Evolutionary conservation across 805 yeast species (phyloP).

Genomic region (Myxozyma neotropica): DNA sequence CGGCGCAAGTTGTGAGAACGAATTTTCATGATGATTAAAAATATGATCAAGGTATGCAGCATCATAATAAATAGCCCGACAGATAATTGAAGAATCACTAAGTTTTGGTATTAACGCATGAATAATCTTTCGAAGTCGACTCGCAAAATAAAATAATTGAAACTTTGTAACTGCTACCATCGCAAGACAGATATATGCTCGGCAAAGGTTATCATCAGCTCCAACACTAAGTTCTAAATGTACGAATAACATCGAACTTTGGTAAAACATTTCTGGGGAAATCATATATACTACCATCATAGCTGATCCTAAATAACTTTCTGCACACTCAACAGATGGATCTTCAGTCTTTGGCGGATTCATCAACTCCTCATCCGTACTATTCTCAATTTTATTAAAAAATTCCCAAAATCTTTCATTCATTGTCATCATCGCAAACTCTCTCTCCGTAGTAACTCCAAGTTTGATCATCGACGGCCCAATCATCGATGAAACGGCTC

Average conservation of each 20-base stretch:
- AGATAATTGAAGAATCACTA: conserved; percentile 10
- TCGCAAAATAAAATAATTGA: conserved; percentile 20
- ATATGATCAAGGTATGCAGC: conserved; percentile 17
- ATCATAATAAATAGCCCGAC: conserved; percentile 15
- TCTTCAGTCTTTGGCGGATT: conserved; percentile 1
- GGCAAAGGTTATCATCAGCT: conserved; percentile 19
- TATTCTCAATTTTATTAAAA: conserved; percentile 9
- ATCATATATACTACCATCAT: conserved; percentile 16
- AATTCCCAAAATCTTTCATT: conserved; percentile 19
- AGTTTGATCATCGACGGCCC: conserved; percentile 8
- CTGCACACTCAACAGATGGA: not conserved
- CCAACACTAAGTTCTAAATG: conserved; percentile 18
- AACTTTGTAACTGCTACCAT: conserved; percentile 26
- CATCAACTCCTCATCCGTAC: conserved; percentile 24
- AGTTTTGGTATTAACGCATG: conserved; percentile 1
- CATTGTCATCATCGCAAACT: conserved; percentile 7
- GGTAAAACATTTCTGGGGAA: conserved; percentile 17
- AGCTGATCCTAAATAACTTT: conserved; percentile 11
- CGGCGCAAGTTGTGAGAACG: not conserved
- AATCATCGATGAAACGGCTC: not conserved
- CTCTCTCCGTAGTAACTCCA: not conserved
- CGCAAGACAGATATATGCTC: conserved; percentile 23
- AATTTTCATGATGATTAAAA: not conserved
- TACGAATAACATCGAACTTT: conserved; percentile 3
- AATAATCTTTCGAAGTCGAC: conserved; percentile 4